These are phyloP conservation scores for Antitrichia curtipendula DNA, from an alignment of 225 moss, liverwort and hornwort species.

Conservation along the genomic window DNA sequence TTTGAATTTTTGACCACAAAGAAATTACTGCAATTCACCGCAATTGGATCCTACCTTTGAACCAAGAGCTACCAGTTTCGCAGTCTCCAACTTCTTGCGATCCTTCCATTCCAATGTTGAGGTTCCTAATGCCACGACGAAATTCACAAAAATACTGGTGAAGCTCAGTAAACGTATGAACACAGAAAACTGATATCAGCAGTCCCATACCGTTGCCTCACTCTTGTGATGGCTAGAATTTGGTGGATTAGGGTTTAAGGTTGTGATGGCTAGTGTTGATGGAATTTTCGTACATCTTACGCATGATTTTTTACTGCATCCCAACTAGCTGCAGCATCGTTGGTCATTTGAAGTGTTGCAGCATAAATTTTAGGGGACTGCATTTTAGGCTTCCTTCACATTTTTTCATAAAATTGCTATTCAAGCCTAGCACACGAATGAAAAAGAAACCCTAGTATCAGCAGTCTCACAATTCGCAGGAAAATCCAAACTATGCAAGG, in stretches of 20 bases:
- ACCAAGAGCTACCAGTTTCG: conserved; percentile 65
- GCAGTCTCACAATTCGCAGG: neutral
- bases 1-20: neutral
- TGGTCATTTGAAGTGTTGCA: no score
- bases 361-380: no score
- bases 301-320: no score
- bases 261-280: no score
- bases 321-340: no score
- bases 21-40: neutral
- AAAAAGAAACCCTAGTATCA: neutral
- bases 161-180: neutral
- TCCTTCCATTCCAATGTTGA: conserved; percentile 92
- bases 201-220: no score
- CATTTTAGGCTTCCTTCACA: no score
- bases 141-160: neutral
- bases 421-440: neutral
- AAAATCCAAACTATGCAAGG: neutral
- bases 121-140: conserved; percentile 34
- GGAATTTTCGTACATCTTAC: no score
- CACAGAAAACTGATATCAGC: neutral
- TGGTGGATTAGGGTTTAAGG: no score
- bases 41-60: conserved; percentile 47
- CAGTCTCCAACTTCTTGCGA: conserved; percentile 65
- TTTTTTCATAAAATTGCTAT: neutral
- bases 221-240: no score